These are phyloP conservation scores for Colletotrichum sidae DNA, from an alignment of 2,329 filamentous ascomycete species.

Conservation along the genomic window DNA sequence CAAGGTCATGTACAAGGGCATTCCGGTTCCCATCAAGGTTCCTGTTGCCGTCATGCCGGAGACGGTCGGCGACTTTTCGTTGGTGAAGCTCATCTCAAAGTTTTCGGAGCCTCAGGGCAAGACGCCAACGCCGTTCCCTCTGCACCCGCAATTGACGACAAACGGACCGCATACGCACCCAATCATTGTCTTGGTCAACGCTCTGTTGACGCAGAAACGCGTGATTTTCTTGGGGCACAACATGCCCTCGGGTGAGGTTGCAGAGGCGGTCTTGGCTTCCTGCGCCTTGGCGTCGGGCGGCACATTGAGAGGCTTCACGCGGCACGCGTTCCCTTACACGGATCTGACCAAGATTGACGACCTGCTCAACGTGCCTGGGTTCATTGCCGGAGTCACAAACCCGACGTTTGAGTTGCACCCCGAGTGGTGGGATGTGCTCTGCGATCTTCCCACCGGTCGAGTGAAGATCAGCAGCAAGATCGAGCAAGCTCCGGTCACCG, in stretches of 20 bases:
- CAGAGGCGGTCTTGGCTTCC: constrained; percentile 96
- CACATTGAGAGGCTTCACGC: constrained; percentile 90
- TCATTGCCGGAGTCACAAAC: constrained; percentile 98
- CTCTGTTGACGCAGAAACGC: constrained; percentile 93
- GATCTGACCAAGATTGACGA: constrained; percentile 98
- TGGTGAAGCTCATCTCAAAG: constrained; percentile 96
- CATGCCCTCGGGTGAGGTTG: constrained; percentile 93
- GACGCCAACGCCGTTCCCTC: constrained; percentile 83
- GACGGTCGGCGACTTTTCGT: constrained; percentile 96
- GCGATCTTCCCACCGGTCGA: constrained; percentile 89
- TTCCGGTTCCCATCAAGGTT: constrained; percentile 96
- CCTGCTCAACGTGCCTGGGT: constrained; percentile 93
- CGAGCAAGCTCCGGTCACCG: constrained; percentile 82
- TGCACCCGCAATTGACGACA: constrained; percentile 93
- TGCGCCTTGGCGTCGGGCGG: constrained; percentile 94
- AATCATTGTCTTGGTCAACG: constrained; percentile 94
- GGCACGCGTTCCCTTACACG: constrained; percentile 97
- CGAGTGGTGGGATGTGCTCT: constrained; percentile 98
- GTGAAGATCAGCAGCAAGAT: constrained; percentile 95
- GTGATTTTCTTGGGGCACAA: constrained; percentile 97
- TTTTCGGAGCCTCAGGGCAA: constrained; percentile 88
- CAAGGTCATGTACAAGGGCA: constrained; percentile 93
- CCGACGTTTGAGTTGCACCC: constrained; percentile 94
- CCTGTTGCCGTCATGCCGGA: constrained; percentile 94
- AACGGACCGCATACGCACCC: constrained; percentile 91